Base-by-base conservation (phyloP, 192 early-diverging fungal species). In the Coemansia sp. region DNA sequence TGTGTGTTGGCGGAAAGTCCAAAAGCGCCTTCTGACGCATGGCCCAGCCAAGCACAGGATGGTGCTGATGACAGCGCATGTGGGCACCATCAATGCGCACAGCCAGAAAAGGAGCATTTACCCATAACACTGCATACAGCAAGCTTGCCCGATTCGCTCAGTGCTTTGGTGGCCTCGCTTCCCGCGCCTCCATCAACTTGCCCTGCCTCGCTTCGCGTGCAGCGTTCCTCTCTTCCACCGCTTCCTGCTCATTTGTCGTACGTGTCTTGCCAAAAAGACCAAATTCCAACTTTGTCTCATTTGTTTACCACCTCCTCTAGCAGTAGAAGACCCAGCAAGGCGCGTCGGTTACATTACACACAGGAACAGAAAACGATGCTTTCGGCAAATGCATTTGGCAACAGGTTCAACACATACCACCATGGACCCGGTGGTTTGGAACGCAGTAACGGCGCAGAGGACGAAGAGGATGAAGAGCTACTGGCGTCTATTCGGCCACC, bases 401-500 rank as follows among this genome's bases (percentile, higher is more conserved):
- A 13, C 48, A 26, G 48, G 25, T 51, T 51, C 48, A 21, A 51
- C 23, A 51, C 48, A 2, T 51, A 16, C 48, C 48, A 51, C 48
- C 7, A 51, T 51, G 48, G 25, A 15, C 9, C 21, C 25, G 43
- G 43, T 21, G 18, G 20, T 18, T 18, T 46, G 20, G 25, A 51
- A 51, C 7, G 48, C 4, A 13, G 18, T 20, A 21, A 49, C 4
- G 46, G 23, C 7, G 35, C 7, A 13, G 46, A 49, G 1, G 48
- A 51, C 16, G 21, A 51, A 23, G 48, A 57, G 18, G 55, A 49
- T n/a, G n/a, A n/a, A 0, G n/a, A 31, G 55, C 55, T 57, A n/a
- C 55, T 75, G 67, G 58, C 67, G 4, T 58, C 58, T 6, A 49
- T 66, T 33, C 73, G 63, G 18, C 73, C 73, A 59, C 73, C 73